Evolutionary conservation across 495 filamentous ascomycete species (phyloP).

Genomic region (Xylaria grammica): DNA sequence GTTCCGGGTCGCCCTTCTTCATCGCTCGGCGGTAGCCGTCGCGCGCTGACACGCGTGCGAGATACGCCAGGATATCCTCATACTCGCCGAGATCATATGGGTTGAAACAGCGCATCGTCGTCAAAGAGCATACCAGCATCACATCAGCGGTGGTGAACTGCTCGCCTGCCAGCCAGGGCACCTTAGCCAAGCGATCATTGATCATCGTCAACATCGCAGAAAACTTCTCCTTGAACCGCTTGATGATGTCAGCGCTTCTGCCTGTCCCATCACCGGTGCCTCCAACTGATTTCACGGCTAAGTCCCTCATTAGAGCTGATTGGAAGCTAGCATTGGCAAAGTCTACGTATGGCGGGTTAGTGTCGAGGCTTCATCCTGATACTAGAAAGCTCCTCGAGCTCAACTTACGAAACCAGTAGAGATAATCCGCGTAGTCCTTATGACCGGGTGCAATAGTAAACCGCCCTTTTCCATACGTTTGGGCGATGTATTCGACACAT

Average conservation of each 20-base stretch:
- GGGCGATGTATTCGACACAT: conserved; percentile 61
- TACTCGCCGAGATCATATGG: conserved; percentile 51
- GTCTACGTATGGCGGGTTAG: conserved; percentile 34
- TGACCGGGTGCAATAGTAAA: conserved; percentile 49
- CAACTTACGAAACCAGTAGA: conserved; percentile 61
- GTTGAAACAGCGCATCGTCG: conserved; percentile 58
- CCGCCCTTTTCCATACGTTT: conserved; percentile 52
- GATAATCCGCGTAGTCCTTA: conserved; percentile 57
- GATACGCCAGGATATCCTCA: conserved; percentile 51
- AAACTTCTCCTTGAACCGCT: conserved; percentile 30
- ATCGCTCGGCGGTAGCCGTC: conserved; percentile 51
- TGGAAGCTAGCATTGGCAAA: conserved; percentile 63
- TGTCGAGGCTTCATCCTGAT: neutral
- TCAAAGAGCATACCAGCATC: conserved; percentile 60
- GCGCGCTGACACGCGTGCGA: conserved; percentile 46
- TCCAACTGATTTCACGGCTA: conserved; percentile 1
- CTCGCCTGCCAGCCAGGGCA: conserved; percentile 62
- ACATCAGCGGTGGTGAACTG: conserved; percentile 68
- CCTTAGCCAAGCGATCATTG: conserved; percentile 49
- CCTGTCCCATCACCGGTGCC: conserved; percentile 18
- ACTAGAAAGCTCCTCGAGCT: neutral
- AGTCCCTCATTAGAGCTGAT: conserved; percentile 34
- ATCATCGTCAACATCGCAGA: conserved; percentile 41
- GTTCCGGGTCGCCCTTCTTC: conserved; percentile 52
- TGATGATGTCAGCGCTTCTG: conserved; percentile 6